Evolutionary conservation across 352 stramenopile species (phyloP), one percentile per base, ranked within the genome.

Genomic region (Phytophthora pisi): DNA sequence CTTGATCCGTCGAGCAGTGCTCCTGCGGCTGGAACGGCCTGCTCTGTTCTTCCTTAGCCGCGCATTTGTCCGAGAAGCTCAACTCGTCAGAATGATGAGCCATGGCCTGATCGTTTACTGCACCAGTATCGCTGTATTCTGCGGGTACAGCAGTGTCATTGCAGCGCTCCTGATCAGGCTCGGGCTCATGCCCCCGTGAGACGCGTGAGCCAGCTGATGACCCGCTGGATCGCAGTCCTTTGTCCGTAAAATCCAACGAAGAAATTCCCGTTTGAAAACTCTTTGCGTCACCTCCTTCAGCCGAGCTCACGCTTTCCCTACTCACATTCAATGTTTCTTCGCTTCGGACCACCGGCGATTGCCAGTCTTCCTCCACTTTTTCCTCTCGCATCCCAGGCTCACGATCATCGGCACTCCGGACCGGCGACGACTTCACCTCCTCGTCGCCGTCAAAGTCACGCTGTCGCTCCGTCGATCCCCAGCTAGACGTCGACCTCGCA

Each of bases 1-100:
- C 36, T 49, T 60, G 34, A 31, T 51, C 18, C 64, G 10, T 30
- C 10, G n/a, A 23, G 23, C 38, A 16, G 31, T 43, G 10, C 1
- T 65, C 38, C 18, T 16, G 36, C 11, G 3, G 20, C 20, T 20
- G 20, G 20, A 20, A 20, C 20, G 20, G 20, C 20, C 20, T 20
- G 20, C 20, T 20, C 20, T 61, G 26, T 42, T 64, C 43, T 42
- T n/a, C 10, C 31, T 68, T 69, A 4, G 20, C 56, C 16, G 62
- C 52, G 30, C 28, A 49, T 23, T 15, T 57, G 4, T 6, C 16
- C 15, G 30, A 28, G 20, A 45, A 18, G 16, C 13, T 6, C 15
- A 7, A 45, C 18, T 45, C 38, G 8, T 45, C 38, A 18, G 38
- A 45, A 18, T 13, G 38, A 45, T 11, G 13, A 8, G 13, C 0